phyloP scores from a whole-genome alignment of 108 stramenopile genomes.

The Epipyxis sp. region DNA sequence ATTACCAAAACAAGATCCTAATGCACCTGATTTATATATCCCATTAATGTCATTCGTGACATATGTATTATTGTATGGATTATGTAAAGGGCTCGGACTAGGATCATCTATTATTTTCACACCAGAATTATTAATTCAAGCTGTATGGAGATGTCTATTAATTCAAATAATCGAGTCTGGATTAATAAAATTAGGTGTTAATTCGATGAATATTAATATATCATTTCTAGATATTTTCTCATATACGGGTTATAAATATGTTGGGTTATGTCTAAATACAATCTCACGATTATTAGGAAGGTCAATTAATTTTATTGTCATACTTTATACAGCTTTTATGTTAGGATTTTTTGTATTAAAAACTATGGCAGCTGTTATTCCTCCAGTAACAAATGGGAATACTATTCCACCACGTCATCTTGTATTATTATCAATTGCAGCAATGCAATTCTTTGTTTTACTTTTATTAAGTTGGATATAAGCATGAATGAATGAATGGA shows the following conservation, averaged over 20 bases:
- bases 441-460: too few species aligned
- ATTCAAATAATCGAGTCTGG: slow-evolving; percentile 81
- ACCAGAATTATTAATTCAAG: slow-evolving; percentile 36
- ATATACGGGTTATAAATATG: slow-evolving; percentile 59
- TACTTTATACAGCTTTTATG: slow-evolving; percentile 33
- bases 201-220: slow-evolving; percentile 61
- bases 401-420: too few species aligned
- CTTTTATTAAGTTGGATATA: too few species aligned
- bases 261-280: slow-evolving; percentile 32
- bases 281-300: slow-evolving; percentile 18
- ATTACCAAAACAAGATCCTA: slow-evolving; percentile 77
- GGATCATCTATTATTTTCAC: slow-evolving; percentile 39
- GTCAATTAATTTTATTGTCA: slow-evolving; percentile 31
- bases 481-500: too few species aligned
- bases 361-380: slow-evolving; percentile 39
- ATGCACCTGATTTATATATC: slow-evolving; percentile 95
- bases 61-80: slow-evolving; percentile 83
- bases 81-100: slow-evolving; percentile 78
- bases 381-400: slow-evolving; percentile 10
- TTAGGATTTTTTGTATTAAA: slow-evolving; percentile 37
- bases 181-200: slow-evolving; percentile 78
- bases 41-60: slow-evolving; percentile 91
- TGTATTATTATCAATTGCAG: too few species aligned
- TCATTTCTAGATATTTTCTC: slow-evolving; percentile 48
- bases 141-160: slow-evolving; percentile 61